Conservation (phyloP, 331 rosid genomes). For the Saraca asoca region DNA sequence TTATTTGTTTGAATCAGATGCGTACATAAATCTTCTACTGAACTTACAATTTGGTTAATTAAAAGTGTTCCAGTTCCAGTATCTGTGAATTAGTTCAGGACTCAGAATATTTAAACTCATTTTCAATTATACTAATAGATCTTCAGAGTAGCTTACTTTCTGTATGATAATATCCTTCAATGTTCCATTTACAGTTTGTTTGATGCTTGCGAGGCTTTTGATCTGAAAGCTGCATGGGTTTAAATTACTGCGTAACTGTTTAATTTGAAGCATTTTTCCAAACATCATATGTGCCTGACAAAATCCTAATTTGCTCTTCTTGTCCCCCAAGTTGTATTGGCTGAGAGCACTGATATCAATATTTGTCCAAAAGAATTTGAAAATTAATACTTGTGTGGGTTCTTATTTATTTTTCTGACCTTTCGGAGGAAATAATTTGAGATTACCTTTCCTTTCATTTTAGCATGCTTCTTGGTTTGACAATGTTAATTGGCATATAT, state of each 20-base stretch:
- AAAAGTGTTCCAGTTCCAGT: too few species aligned
- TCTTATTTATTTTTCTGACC: conserved; percentile 17
- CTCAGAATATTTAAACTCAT: too few species aligned
- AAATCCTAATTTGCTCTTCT: conserved; percentile 3
- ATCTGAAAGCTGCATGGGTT: not conserved
- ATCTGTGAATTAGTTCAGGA: too few species aligned
- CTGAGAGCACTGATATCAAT: conserved; percentile 3
- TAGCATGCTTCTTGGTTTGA: conserved; percentile 12
- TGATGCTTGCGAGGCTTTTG: not conserved
- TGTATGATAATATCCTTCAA: too few species aligned
- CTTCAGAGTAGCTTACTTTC: too few species aligned
- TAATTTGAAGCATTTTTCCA: not conserved
- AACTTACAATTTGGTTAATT: too few species aligned
- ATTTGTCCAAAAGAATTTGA: not conserved
- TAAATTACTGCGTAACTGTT: too few species aligned
- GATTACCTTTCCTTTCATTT: conserved; percentile 23
- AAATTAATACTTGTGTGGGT: not conserved
- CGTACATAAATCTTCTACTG: too few species aligned
- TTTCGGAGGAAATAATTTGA: not conserved
- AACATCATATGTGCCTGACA: not conserved
- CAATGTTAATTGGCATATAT: conserved; percentile 8
- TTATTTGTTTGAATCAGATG: not conserved
- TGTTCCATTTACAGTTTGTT: too few species aligned
- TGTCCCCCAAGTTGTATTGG: not conserved
- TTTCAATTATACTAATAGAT: too few species aligned